phyloP scores from a whole-genome alignment of 768 basidiomycete genomes.

The Cystobasidium ongulense region DNA sequence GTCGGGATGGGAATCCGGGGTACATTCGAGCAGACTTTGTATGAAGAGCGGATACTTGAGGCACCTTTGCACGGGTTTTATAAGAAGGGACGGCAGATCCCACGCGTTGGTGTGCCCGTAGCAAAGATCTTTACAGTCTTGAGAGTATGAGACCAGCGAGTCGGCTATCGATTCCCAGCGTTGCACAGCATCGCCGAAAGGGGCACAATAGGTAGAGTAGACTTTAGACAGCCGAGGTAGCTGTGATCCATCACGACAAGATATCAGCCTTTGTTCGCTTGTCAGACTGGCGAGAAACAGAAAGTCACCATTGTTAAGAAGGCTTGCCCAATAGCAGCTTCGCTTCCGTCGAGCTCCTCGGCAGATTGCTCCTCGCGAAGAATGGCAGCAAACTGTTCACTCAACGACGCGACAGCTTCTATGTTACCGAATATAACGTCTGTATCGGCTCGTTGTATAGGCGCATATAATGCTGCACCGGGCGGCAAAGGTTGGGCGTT shows the following conservation, averaged over 20 bases:
- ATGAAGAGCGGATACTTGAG: conserved; percentile 96
- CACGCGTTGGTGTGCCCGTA: conserved; percentile 64
- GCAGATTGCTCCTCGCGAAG: conserved; percentile 32
- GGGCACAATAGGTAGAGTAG: conserved; percentile 39
- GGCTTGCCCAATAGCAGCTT: conserved; percentile 34
- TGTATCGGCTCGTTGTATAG: conserved; percentile 13
- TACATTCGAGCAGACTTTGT: conserved; percentile 48
- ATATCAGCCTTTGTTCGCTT: not conserved
- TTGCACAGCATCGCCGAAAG: conserved; percentile 53
- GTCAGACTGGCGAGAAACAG: not conserved
- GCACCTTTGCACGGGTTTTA: conserved; percentile 95
- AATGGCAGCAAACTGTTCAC: conserved; percentile 33
- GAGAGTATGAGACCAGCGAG: conserved; percentile 60
- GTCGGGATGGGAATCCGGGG: conserved; percentile 39
- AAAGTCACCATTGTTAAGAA: conserved; percentile 40
- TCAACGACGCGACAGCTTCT: conserved; percentile 38
- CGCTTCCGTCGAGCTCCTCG: not conserved
- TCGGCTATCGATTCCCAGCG: conserved; percentile 54
- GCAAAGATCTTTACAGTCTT: conserved; percentile 46
- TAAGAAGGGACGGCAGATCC: conserved; percentile 90
- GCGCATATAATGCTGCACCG: not conserved
- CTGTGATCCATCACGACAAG: conserved; percentile 16
- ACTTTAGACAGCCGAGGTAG: conserved; percentile 38
- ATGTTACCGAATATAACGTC: conserved; percentile 39
- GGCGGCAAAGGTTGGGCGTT: not conserved